Evolutionary conservation across 2,329 filamentous ascomycete species (phyloP).

Genomic region (Aspergillus vadensis): DNA sequence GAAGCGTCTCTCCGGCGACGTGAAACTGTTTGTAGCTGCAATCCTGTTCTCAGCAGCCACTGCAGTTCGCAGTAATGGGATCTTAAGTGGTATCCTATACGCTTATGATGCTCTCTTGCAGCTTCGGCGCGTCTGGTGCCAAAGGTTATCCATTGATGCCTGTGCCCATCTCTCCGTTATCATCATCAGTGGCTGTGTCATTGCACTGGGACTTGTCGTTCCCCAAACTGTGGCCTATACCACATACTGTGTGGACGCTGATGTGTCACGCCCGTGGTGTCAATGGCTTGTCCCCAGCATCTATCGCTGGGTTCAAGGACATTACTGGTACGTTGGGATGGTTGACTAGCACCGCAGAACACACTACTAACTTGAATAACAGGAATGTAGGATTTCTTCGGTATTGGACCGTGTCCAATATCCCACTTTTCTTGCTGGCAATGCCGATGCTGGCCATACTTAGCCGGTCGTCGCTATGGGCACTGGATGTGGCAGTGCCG

Average conservation of each 20-base stretch:
- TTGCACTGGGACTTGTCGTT: slow-evolving; percentile 66
- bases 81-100: slow-evolving; percentile 78
- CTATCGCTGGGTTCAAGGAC: slow-evolving; percentile 82
- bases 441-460: slow-evolving; percentile 73
- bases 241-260: slow-evolving; percentile 62
- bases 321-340: slow-evolving; percentile 74
- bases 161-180: slow-evolving; percentile 60
- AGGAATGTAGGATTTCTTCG: slow-evolving; percentile 86
- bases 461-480: slow-evolving; percentile 59
- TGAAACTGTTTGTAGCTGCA: slow-evolving; percentile 63
- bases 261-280: slow-evolving; percentile 71
- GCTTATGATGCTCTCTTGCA: slow-evolving; percentile 60
- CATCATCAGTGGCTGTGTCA: slow-evolving; percentile 65
- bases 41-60: slow-evolving; percentile 71
- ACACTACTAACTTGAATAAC: slow-evolving; percentile 19
- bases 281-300: slow-evolving; percentile 73
- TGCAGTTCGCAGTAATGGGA: slow-evolving; percentile 78
- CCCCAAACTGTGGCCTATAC: slow-evolving; percentile 77
- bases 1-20: slow-evolving; percentile 40
- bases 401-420: slow-evolving; percentile 86
- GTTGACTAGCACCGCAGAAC: background rate
- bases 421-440: slow-evolving; percentile 85
- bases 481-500: slow-evolving; percentile 32
- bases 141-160: slow-evolving; percentile 38
- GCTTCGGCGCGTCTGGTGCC: slow-evolving; percentile 46